phyloP scores from a whole-genome alignment of 768 basidiomycete genomes.

The Chalciporus pseudorubinellus region DNA sequence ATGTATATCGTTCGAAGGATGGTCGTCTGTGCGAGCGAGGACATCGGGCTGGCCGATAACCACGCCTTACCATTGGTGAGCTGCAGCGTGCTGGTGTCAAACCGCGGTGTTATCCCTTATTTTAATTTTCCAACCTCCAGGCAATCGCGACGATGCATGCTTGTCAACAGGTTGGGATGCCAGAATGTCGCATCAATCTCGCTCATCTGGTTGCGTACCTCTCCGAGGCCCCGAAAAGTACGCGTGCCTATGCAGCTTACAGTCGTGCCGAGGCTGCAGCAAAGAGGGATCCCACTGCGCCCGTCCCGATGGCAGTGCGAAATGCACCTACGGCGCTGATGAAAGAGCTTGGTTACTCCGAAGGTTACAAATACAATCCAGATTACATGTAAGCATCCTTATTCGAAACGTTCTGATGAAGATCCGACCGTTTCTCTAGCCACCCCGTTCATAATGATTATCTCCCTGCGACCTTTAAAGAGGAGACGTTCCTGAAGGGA shows the following conservation, averaged over 20 bases:
- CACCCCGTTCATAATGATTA: slow-evolving; percentile 69
- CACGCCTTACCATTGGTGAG: slow-evolving; percentile 72
- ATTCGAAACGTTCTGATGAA: neutral
- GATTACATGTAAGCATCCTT: slow-evolving; percentile 44
- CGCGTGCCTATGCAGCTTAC: slow-evolving; percentile 77
- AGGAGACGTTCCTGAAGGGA: slow-evolving; percentile 42
- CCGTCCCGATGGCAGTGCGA: slow-evolving; percentile 70
- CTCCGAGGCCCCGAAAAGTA: slow-evolving; percentile 80
- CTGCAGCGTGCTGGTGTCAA: neutral
- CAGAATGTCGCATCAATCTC: slow-evolving; percentile 75
- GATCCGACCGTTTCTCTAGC: slow-evolving; percentile 26
- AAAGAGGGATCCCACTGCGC: slow-evolving; percentile 46
- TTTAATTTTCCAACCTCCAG: slow-evolving; percentile 31
- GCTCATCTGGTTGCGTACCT: slow-evolving; percentile 78
- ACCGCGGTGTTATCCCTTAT: slow-evolving; percentile 9
- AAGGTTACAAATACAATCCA: slow-evolving; percentile 65
- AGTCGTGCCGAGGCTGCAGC: slow-evolving; percentile 63
- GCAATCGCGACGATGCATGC: slow-evolving; percentile 62
- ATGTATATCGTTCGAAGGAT: slow-evolving; percentile 71
- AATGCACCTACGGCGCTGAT: slow-evolving; percentile 76
- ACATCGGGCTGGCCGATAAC: slow-evolving; percentile 77
- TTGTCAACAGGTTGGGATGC: slow-evolving; percentile 75
- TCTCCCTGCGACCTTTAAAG: slow-evolving; percentile 49
- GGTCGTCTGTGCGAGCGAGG: slow-evolving; percentile 82
- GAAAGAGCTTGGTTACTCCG: slow-evolving; percentile 67